Conservation (phyloP, 1,284 basidiomycete genomes). For the Trichosporon ovoides region DNA sequence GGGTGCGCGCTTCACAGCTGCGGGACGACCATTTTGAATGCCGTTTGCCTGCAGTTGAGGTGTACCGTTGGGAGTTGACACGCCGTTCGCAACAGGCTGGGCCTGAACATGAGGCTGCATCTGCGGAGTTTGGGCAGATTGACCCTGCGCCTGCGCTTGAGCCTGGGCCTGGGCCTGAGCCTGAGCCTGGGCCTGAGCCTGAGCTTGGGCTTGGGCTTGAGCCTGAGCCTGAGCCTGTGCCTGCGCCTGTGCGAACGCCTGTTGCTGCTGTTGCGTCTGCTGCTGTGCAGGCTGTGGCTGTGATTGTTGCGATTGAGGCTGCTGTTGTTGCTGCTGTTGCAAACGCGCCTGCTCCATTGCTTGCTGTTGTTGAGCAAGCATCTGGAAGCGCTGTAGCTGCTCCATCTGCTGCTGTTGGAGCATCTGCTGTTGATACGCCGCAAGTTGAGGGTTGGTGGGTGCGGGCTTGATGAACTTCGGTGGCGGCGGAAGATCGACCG, state of each 20-base stretch:
- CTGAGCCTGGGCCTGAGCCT: conserved; percentile 17
- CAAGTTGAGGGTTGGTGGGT: conserved; percentile 29
- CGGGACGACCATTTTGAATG: conserved; percentile 11
- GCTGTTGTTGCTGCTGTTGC: conserved; percentile 31
- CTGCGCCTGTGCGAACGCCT: conserved; percentile 10
- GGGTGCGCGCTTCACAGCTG: conserved; percentile 13
- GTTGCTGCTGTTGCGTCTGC: conserved; percentile 12
- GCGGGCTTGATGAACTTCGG: conserved; percentile 43
- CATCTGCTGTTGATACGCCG: conserved; percentile 29
- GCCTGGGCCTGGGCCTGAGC: conserved; percentile 11
- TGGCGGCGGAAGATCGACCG: conserved; percentile 40
- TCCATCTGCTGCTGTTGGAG: conserved; percentile 41
- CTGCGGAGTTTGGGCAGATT: neutral
- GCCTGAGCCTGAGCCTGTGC: too few relatives aligned
- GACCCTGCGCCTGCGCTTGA: conserved; percentile 13
- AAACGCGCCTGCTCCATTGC: conserved; percentile 26
- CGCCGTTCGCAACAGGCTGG: conserved; percentile 11
- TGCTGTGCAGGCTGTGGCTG: conserved; percentile 8
- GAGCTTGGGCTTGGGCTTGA: conserved; percentile 12
- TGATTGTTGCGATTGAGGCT: conserved; percentile 8
- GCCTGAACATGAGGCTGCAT: neutral
- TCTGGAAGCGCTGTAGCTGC: conserved; percentile 38
- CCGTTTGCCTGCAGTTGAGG: conserved; percentile 15
- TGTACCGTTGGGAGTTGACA: conserved; percentile 14
- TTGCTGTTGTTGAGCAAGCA: conserved; percentile 38